These are phyloP conservation scores for Talaromyces sp. DNA, from an alignment of 2,329 filamentous ascomycete genomes.

Conservation along the genomic window DNA sequence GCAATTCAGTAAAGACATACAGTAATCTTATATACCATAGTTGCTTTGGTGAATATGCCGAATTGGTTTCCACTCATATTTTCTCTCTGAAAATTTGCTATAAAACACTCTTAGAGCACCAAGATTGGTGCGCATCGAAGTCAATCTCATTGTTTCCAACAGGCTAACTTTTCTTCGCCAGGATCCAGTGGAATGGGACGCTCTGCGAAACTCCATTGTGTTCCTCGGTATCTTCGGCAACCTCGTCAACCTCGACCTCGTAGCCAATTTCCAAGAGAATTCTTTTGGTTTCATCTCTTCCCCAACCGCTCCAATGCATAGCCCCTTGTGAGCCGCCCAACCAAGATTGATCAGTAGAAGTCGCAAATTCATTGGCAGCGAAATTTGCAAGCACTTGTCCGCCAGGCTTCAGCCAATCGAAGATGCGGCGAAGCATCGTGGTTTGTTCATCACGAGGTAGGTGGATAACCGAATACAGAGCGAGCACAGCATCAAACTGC, in stretches of 20 bases:
- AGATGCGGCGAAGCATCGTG: slow-evolving; percentile 40
- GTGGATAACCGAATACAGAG: slow-evolving; percentile 52
- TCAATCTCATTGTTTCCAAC: not conserved
- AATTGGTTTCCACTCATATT: too few species aligned
- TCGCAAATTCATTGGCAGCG: slow-evolving; percentile 18
- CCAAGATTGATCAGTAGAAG: slow-evolving; percentile 20
- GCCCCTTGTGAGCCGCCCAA: slow-evolving; percentile 24
- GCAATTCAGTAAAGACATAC: too few species aligned
- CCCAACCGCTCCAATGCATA: slow-evolving; percentile 40
- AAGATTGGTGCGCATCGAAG: too few species aligned
- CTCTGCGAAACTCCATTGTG: slow-evolving; percentile 9
- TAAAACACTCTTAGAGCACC: too few species aligned
- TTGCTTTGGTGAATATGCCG: too few species aligned
- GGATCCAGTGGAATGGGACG: slow-evolving; percentile 14
- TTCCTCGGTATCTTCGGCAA: slow-evolving; percentile 18
- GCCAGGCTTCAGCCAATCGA: slow-evolving; percentile 47
- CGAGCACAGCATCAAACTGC: slow-evolving; percentile 46
- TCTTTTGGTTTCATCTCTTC: slow-evolving; percentile 23
- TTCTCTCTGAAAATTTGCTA: too few species aligned
- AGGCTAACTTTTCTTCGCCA: not conserved
- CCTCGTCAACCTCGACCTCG: slow-evolving; percentile 16
- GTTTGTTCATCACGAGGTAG: slow-evolving; percentile 48
- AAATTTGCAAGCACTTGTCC: slow-evolving; percentile 49
- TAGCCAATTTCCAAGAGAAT: slow-evolving; percentile 20
- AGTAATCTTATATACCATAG: too few species aligned